These are phyloP conservation scores for Hericium erinaceus DNA, from an alignment of 768 basidiomycete genomes.

Conservation along the genomic window DNA sequence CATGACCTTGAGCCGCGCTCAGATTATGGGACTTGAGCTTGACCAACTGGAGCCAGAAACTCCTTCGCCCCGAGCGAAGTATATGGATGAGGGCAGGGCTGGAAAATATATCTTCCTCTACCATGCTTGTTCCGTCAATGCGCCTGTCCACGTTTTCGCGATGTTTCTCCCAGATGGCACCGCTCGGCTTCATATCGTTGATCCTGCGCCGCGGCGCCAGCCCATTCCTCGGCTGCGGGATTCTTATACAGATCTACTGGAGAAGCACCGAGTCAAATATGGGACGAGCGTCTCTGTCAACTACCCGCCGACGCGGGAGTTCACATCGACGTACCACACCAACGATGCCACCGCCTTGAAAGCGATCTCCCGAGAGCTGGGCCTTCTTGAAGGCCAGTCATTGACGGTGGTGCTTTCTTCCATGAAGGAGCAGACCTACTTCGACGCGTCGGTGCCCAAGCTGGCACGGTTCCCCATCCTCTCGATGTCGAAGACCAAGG, in stretches of 20 bases:
- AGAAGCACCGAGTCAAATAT: slow-evolving; percentile 36
- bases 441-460: slow-evolving; percentile 62
- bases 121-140: slow-evolving; percentile 68
- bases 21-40: slow-evolving; percentile 76
- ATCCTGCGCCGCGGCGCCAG: slow-evolving; percentile 81
- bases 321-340: slow-evolving; percentile 66
- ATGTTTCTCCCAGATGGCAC: slow-evolving; percentile 68
- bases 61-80: slow-evolving; percentile 49
- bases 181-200: slow-evolving; percentile 81
- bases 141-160: slow-evolving; percentile 78
- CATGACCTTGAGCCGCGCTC: slow-evolving; percentile 74
- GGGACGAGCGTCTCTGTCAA: slow-evolving; percentile 38
- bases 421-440: slow-evolving; percentile 73
- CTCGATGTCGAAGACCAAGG: slow-evolving; percentile 74
- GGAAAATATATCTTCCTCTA: slow-evolving; percentile 83
- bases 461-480: slow-evolving; percentile 80
- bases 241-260: slow-evolving; percentile 54
- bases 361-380: slow-evolving; percentile 81
- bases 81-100: slow-evolving; percentile 62
- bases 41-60: slow-evolving; percentile 63
- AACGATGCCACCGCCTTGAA: slow-evolving; percentile 75
- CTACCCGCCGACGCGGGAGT: slow-evolving; percentile 58
- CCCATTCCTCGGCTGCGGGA: slow-evolving; percentile 70
- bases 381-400: slow-evolving; percentile 61
- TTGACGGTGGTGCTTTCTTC: slow-evolving; percentile 80